Evolutionary conservation across 257 asterid species (phyloP).

Genomic region (Capsicum pubescens): DNA sequence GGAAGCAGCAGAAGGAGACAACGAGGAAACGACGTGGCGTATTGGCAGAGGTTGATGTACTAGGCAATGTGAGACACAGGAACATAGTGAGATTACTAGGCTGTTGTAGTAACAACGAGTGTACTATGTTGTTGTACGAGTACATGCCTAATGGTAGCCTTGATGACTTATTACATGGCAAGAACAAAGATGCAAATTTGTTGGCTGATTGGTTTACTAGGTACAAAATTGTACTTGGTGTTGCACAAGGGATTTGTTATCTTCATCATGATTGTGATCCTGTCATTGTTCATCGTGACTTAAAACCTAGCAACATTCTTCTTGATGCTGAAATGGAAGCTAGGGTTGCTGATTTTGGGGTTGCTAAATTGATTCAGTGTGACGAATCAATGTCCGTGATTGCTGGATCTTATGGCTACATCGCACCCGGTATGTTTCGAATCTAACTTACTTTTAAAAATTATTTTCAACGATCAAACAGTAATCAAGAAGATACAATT

Average conservation of each 20-base stretch:
- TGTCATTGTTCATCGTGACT: constrained; percentile 77
- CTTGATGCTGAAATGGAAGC: constrained; percentile 83
- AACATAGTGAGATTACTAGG: constrained; percentile 82
- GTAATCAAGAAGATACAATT: neutral
- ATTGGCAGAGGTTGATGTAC: constrained; percentile 87
- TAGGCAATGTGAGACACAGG: constrained; percentile 87
- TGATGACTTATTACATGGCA: constrained; percentile 74
- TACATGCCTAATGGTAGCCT: constrained; percentile 97
- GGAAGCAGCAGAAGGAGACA: constrained; percentile 63
- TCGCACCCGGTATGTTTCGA: constrained; percentile 72
- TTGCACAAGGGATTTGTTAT: constrained; percentile 89
- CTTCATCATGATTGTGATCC: constrained; percentile 90
- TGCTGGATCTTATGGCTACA: constrained; percentile 96
- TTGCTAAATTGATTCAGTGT: constrained; percentile 68
- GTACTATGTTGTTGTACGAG: constrained; percentile 85
- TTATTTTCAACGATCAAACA: neutral
- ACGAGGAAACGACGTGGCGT: constrained; percentile 61
- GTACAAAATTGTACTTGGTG: constrained; percentile 81
- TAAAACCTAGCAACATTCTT: constrained; percentile 78
- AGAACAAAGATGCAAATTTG: constrained; percentile 57
- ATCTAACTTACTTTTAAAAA: neutral
- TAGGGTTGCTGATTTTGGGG: constrained; percentile 89
- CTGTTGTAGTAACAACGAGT: constrained; percentile 64
- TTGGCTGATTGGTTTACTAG: constrained; percentile 73
- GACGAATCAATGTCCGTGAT: constrained; percentile 82